Conservation (phyloP, 192 early-diverging fungal genomes). For the Entomortierella parvispora region DNA sequence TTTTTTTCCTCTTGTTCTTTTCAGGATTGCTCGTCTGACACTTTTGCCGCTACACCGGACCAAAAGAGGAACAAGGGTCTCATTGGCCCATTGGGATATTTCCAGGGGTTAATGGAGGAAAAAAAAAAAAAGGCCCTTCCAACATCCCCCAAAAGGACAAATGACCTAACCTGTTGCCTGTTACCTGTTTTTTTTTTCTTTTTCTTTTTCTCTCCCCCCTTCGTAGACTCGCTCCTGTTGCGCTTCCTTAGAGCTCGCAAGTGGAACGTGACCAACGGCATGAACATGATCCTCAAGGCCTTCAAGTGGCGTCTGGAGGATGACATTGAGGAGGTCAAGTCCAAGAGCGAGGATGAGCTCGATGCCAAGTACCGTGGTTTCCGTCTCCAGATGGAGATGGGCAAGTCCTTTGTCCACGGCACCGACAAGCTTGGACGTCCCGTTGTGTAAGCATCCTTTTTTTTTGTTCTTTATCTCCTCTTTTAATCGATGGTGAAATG, state of each 20-base stretch:
- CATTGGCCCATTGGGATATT: background rate
- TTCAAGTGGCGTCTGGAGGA: slow-evolving; percentile 81
- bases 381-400: slow-evolving; percentile 53
- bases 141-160: no score
- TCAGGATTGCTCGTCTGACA: background rate
- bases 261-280: slow-evolving; percentile 84
- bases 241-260: slow-evolving; percentile 92
- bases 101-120: background rate
- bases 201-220: no score
- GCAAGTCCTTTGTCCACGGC: slow-evolving; percentile 62
- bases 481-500: no score
- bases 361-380: slow-evolving; percentile 45
- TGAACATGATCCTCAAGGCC: slow-evolving; percentile 75
- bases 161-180: background rate
- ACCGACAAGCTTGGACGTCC: slow-evolving; percentile 61
- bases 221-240: slow-evolving; percentile 71
- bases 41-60: no score
- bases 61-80: no score
- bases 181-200: background rate
- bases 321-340: slow-evolving; percentile 62
- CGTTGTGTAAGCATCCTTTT: slow-evolving; percentile 56
- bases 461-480: slow-evolving; percentile 7
- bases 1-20: slow-evolving; percentile 2
- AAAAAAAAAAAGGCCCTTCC: background rate
- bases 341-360: slow-evolving; percentile 41